A percentile compares a stretch with the other conserved stretches of the same genome.
These are phyloP conservation scores for Aspergillus sparsus DNA, from an alignment of 495 filamentous ascomycete genomes.

Conservation along the genomic window DNA sequence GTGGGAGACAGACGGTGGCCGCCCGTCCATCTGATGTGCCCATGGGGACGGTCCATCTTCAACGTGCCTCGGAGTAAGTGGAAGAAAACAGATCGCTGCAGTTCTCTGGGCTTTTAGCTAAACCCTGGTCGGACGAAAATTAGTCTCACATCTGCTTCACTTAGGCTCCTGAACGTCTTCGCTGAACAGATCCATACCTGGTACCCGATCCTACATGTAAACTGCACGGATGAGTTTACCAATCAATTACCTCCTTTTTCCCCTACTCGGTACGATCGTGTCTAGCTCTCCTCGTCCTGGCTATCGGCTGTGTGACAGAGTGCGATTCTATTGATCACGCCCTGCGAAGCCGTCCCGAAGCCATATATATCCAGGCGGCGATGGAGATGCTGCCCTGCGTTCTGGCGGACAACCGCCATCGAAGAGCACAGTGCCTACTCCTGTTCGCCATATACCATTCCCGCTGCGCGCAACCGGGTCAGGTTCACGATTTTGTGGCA, in stretches of 20 bases:
- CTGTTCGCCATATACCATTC: conserved; percentile 9
- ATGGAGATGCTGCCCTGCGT: conserved; percentile 8
- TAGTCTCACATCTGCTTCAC: too few relatives aligned
- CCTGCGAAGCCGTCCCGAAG: background rate
- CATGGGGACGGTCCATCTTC: too few relatives aligned
- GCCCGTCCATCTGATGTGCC: too few relatives aligned
- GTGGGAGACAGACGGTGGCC: too few relatives aligned
- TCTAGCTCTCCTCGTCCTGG: conserved; percentile 10
- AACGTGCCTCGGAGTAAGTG: too few relatives aligned
- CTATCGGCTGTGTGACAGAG: conserved; percentile 7
- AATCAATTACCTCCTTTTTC: conserved; percentile 1
- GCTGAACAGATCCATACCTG: conserved; percentile 7
- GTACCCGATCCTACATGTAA: conserved; percentile 12
- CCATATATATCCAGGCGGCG: conserved; percentile 7
- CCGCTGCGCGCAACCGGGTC: conserved; percentile 1
- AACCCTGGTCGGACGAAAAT: background rate
- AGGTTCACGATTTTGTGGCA: conserved; percentile 9
- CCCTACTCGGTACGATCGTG: conserved; percentile 4
- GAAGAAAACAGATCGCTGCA: background rate
- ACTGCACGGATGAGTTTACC: conserved; percentile 12
- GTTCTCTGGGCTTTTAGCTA: background rate
- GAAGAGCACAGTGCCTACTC: conserved; percentile 11
- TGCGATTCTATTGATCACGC: background rate
- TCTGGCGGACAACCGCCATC: background rate
- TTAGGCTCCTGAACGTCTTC: conserved; percentile 9